These are phyloP conservation scores for Novakomyces olei DNA, from an alignment of 805 yeast genomes.

Conservation along the genomic window DNA sequence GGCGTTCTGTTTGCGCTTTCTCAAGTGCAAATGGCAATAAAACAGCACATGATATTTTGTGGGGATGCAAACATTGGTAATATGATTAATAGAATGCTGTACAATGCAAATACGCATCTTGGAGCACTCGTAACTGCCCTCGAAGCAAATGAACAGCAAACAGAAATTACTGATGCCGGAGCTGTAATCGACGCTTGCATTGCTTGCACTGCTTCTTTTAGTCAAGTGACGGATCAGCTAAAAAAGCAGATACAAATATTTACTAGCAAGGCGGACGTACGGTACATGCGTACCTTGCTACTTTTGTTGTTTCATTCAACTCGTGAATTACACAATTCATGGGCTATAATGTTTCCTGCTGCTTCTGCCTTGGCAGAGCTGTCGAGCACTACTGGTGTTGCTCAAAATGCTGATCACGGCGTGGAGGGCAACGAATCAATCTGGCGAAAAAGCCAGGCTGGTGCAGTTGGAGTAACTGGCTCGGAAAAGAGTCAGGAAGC, in stretches of 20 bases:
- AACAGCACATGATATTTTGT: constrained; percentile 36
- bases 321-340: constrained; percentile 45
- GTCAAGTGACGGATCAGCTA: constrained; percentile 26
- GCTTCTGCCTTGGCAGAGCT: constrained; percentile 2
- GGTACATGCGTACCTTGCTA: constrained; percentile 39
- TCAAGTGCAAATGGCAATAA: constrained; percentile 38
- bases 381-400: not conserved
- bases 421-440: no score
- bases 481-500: constrained; percentile 4
- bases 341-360: constrained; percentile 20
- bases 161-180: constrained; percentile 14
- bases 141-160: constrained; percentile 3
- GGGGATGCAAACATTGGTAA: constrained; percentile 28
- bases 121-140: constrained; percentile 11
- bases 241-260: constrained; percentile 26
- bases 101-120: constrained; percentile 30
- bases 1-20: constrained; percentile 40
- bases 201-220: constrained; percentile 25
- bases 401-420: not conserved
- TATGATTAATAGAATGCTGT: constrained; percentile 24
- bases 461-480: not conserved
- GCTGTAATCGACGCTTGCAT: constrained; percentile 18
- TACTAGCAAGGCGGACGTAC: constrained; percentile 33
- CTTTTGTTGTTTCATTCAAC: constrained; percentile 38
- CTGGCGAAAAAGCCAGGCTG: no score